These are phyloP conservation scores for Miamiensis avidus DNA, from an alignment of 169 alveolate genomes.

Conservation along the genomic window DNA sequence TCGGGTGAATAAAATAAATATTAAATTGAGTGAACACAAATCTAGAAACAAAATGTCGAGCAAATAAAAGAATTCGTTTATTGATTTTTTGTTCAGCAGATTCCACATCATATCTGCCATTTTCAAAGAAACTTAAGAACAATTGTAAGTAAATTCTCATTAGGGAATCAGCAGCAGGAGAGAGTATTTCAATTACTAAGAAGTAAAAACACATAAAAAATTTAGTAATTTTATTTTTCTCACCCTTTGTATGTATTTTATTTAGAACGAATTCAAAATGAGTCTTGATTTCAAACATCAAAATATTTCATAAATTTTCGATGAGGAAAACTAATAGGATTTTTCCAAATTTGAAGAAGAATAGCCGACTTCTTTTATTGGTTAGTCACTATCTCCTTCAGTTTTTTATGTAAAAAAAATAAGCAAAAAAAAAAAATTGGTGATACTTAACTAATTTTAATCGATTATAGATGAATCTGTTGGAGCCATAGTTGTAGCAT, in stretches of 20 bases:
- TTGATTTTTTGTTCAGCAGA: not conserved
- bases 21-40: not conserved
- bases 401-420: no score
- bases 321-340: not conserved
- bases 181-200: no score
- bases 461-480: not conserved
- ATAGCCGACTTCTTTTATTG: not conserved
- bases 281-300: no score
- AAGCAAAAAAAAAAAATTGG: no score
- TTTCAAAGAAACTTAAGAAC: not conserved
- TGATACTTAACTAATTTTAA: no score
- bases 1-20: not conserved
- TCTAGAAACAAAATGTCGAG: not conserved
- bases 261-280: no score
- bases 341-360: no score
- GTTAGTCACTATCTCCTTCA: not conserved
- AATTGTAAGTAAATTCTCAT: no score
- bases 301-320: not conserved
- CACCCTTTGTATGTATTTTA: no score
- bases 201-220: no score
- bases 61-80: not conserved
- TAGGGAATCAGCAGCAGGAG: not conserved
- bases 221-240: no score
- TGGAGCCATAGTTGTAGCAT: not conserved
- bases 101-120: not conserved